Evolutionary conservation across 345 rosid species (phyloP).

Genomic region (Salix caprea): DNA sequence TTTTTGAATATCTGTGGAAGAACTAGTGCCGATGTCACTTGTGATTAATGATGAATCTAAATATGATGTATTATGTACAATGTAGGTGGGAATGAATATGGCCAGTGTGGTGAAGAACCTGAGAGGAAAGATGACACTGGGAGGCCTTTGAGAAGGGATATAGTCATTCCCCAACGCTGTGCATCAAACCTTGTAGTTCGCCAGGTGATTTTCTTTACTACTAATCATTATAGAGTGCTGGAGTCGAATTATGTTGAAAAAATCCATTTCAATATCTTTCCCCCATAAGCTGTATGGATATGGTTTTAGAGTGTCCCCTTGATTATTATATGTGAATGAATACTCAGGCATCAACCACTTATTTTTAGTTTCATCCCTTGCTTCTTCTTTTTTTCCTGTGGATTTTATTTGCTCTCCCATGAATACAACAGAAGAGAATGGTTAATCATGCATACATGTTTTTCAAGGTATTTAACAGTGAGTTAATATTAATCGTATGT

Average conservation of each 20-base stretch:
- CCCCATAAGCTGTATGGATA: background rate
- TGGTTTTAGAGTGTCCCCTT: background rate
- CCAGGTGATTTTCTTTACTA: conserved; percentile 49
- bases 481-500: background rate
- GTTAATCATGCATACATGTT: background rate
- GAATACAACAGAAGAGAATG: background rate
- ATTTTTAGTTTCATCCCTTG: background rate
- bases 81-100: conserved; percentile 97
- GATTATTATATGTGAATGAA: background rate
- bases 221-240: background rate
- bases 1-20: background rate
- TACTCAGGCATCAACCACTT: background rate
- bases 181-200: conserved; percentile 80
- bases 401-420: background rate
- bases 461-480: background rate
- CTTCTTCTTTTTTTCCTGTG: background rate
- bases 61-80: conserved; percentile 1
- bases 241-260: background rate
- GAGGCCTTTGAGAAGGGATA: conserved; percentile 77
- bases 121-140: conserved; percentile 79
- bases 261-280: background rate
- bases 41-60: background rate
- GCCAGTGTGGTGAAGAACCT: conserved; percentile 99
- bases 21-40: background rate
- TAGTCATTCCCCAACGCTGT: conserved; percentile 91